Percentiles rank a stretch among this genome's conserved stretches.
phyloP scores from a whole-genome alignment of 2,329 filamentous ascomycete species.

The Epichloe festucae region DNA sequence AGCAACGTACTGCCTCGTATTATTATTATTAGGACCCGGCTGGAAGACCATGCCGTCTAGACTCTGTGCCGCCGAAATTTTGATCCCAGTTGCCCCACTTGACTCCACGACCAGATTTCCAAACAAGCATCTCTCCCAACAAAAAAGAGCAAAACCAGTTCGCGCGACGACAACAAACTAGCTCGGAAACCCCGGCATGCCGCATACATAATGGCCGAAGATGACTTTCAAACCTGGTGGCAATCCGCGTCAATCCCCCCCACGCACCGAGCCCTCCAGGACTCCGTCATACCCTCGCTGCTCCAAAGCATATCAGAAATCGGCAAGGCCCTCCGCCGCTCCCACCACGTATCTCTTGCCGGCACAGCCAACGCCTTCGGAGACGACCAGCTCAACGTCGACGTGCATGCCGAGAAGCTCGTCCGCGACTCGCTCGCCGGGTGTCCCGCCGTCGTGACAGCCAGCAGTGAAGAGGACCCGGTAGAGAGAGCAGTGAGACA shows the following conservation, averaged over 20 bases:
- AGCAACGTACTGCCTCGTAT: too few relatives aligned
- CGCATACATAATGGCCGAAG: neutral
- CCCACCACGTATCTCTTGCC: slow-evolving; percentile 32
- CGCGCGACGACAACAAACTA: too few relatives aligned
- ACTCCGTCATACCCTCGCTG: slow-evolving; percentile 35
- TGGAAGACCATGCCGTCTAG: too few relatives aligned
- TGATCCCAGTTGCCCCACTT: too few relatives aligned
- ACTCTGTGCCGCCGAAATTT: too few relatives aligned
- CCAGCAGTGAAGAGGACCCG: slow-evolving; percentile 49
- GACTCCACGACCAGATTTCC: too few relatives aligned
- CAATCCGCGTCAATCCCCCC: slow-evolving; percentile 3
- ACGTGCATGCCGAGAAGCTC: slow-evolving; percentile 36
- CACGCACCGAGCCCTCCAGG: slow-evolving; percentile 21
- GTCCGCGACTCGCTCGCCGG: slow-evolving; percentile 30
- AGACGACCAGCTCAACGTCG: slow-evolving; percentile 46
- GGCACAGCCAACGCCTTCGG: slow-evolving; percentile 44
- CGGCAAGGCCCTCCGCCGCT: slow-evolving; percentile 27
- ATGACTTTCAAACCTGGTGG: neutral
- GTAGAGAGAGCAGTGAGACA: slow-evolving; percentile 24
- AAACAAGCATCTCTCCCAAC: too few relatives aligned
- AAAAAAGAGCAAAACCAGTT: too few relatives aligned
- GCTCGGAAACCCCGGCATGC: neutral
- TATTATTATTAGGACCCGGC: too few relatives aligned
- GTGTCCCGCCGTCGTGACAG: slow-evolving; percentile 33
- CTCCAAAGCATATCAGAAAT: slow-evolving; percentile 32